Evolutionary conservation across 306 rosid species (phyloP).

Genomic region (Urtica urens): DNA sequence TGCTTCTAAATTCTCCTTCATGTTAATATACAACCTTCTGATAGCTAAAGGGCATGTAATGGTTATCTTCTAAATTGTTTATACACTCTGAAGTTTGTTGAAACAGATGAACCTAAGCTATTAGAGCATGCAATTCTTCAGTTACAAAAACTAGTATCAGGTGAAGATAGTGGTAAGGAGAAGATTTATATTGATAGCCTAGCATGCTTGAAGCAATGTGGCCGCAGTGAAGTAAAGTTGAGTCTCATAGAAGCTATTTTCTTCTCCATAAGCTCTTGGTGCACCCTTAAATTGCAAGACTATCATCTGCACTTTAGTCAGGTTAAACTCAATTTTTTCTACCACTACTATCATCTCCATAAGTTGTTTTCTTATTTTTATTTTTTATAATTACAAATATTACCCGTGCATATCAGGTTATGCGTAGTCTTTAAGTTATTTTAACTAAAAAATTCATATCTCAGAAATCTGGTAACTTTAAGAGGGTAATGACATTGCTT

Average conservation of each 20-base stretch:
- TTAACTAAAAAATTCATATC: slow-evolving; percentile 11
- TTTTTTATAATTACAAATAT: not conserved
- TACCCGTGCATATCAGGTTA: not conserved
- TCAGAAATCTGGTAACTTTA: slow-evolving; percentile 36
- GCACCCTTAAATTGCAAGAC: slow-evolving; percentile 36
- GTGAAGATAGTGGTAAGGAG: slow-evolving; percentile 22
- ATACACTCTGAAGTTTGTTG: slow-evolving; percentile 31
- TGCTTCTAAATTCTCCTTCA: not conserved
- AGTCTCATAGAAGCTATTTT: slow-evolving; percentile 32
- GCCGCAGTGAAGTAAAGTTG: slow-evolving; percentile 25
- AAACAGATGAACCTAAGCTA: slow-evolving; percentile 31
- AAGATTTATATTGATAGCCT: slow-evolving; percentile 25
- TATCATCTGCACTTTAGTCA: slow-evolving; percentile 42
- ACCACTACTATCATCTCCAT: not conserved
- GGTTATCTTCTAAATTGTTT: slow-evolving; percentile 12
- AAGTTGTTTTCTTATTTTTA: no score
- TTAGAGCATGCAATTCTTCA: slow-evolving; percentile 31
- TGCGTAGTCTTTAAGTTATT: not conserved
- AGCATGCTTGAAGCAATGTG: slow-evolving; percentile 22
- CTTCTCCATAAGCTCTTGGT: slow-evolving; percentile 41
- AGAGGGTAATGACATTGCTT: slow-evolving; percentile 30
- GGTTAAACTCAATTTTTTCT: slow-evolving; percentile 23
- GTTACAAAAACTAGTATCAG: slow-evolving; percentile 31
- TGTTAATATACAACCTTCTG: not conserved
- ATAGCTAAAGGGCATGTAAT: not conserved